Evolutionary conservation across 495 filamentous ascomycete genomes (phyloP).

Genomic region (Daldinia loculata): DNA sequence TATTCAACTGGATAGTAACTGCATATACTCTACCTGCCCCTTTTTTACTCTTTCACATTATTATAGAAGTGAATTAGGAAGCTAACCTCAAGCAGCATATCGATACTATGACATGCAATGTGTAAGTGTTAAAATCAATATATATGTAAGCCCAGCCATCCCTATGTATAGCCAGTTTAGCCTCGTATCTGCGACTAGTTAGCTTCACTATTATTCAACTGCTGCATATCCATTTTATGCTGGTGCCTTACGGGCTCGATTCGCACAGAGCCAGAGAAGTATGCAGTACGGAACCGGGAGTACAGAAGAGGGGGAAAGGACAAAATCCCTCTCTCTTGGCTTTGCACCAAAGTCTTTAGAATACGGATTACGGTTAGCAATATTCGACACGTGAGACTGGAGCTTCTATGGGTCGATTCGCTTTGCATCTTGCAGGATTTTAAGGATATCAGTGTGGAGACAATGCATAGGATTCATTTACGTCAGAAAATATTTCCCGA

Average conservation of each 20-base stretch:
- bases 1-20: neutral
- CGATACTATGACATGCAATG: neutral
- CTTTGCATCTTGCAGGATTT: slow-evolving; percentile 9
- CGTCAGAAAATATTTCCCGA: slow-evolving; percentile 2
- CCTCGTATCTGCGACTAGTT: neutral
- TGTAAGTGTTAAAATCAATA: neutral
- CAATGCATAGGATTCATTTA: slow-evolving; percentile 1
- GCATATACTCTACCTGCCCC: neutral
- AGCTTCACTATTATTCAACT: neutral
- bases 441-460: neutral
- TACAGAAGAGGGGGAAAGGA: neutral
- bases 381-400: slow-evolving; percentile 1
- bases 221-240: neutral
- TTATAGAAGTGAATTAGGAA: neutral
- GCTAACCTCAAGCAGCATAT: neutral
- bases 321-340: neutral
- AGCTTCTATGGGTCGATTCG: slow-evolving; percentile 8
- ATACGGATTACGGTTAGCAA: slow-evolving; percentile 7
- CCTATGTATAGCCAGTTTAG: neutral
- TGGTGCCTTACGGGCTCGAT: neutral
- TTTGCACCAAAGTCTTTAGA: neutral
- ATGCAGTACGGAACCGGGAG: neutral
- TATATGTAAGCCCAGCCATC: neutral
- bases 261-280: neutral
- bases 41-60: neutral